Evolutionary conservation across 2,329 filamentous ascomycete genomes (phyloP).

Genomic region (Aaosphaeria arxii): DNA sequence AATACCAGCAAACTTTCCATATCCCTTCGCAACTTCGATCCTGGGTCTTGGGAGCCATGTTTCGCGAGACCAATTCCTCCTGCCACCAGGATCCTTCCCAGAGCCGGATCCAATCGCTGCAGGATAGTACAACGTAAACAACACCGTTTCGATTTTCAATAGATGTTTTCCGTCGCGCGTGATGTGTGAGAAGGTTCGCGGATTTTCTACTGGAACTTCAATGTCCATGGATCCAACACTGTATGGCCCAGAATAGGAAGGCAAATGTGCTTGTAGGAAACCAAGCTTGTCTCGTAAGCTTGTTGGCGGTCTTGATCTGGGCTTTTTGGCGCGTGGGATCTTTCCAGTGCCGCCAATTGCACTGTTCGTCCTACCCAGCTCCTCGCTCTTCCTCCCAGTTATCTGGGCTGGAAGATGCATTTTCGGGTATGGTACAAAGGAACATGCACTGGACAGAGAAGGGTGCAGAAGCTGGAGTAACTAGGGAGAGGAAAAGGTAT

Average conservation of each 20-base stretch:
- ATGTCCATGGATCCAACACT: constrained; percentile 51
- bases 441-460: too few relatives aligned
- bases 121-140: constrained; percentile 66
- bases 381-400: constrained; percentile 2
- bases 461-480: too few relatives aligned
- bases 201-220: constrained; percentile 50
- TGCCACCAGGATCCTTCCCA: constrained; percentile 38
- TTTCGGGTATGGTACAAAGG: background rate
- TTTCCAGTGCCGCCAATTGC: constrained; percentile 4
- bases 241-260: constrained; percentile 53
- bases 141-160: constrained; percentile 56
- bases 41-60: constrained; percentile 63
- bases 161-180: constrained; percentile 47
- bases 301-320: constrained; percentile 46
- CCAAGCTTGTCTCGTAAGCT: constrained; percentile 48
- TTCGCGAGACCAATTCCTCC: constrained; percentile 50
- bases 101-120: constrained; percentile 45
- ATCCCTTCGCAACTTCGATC: constrained; percentile 56
- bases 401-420: constrained; percentile 7
- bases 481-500: too few relatives aligned
- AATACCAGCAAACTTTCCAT: constrained; percentile 59
- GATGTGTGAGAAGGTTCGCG: constrained; percentile 50
- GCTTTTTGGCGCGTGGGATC: constrained; percentile 45
- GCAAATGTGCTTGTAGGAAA: constrained; percentile 45
- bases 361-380: background rate